These are phyloP conservation scores for Babesia gibsoni DNA, from an alignment of 169 alveolate genomes.

Conservation along the genomic window DNA sequence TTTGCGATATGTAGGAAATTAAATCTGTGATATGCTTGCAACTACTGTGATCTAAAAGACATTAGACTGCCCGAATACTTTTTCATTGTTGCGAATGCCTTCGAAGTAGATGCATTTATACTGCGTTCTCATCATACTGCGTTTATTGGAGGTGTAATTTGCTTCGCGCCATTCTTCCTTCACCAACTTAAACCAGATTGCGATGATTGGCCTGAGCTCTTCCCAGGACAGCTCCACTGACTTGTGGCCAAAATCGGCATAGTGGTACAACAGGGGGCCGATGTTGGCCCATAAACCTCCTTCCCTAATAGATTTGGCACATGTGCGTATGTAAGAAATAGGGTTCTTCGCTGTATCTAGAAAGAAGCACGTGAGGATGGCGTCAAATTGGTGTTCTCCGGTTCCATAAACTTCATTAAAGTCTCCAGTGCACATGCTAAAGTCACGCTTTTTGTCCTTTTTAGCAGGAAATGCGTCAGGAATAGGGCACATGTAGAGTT, in stretches of 20 bases:
- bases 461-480: constrained; percentile 92
- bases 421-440: constrained; percentile 97
- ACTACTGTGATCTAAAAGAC: constrained; percentile 18
- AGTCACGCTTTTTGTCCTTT: constrained; percentile 73
- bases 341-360: constrained; percentile 97
- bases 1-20: no score
- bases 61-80: constrained; percentile 48
- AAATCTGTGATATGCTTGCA: no score
- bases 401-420: constrained; percentile 87
- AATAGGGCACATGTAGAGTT: constrained; percentile 78
- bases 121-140: constrained; percentile 88
- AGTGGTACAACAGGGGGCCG: constrained; percentile 97
- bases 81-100: constrained; percentile 78
- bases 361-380: constrained; percentile 93
- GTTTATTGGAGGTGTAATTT: constrained; percentile 81
- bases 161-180: constrained; percentile 83
- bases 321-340: constrained; percentile 91
- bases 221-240: constrained; percentile 94
- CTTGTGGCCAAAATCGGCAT: constrained; percentile 88
- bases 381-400: constrained; percentile 85
- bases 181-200: constrained; percentile 79
- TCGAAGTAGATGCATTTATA: constrained; percentile 87
- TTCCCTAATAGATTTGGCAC: constrained; percentile 82
- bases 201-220: constrained; percentile 76
- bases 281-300: constrained; percentile 97